Conservation (phyloP, 2,329 filamentous ascomycete genomes). For the Conoideocrella luteorostrata region DNA sequence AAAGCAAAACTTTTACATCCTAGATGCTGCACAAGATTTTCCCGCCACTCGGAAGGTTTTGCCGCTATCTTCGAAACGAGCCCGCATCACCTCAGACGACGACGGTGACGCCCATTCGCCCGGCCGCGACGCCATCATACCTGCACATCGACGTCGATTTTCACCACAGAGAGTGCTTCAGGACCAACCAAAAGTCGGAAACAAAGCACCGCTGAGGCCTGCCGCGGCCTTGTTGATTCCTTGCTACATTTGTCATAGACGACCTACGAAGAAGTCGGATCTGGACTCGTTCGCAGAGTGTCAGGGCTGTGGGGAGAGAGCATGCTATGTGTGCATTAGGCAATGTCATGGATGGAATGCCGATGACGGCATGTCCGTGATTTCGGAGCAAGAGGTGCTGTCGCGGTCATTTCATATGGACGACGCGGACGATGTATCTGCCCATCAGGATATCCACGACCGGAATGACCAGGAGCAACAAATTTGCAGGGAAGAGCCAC, state of each 20-base stretch:
- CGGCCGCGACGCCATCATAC: slow-evolving; percentile 11
- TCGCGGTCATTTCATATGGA: slow-evolving; percentile 45
- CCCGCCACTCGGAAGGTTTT: slow-evolving; percentile 21
- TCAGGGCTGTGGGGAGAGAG: slow-evolving; percentile 52
- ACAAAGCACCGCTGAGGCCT: slow-evolving; percentile 5
- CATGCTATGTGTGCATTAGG: slow-evolving; percentile 64
- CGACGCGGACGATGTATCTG: slow-evolving; percentile 33
- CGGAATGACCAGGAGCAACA: too few relatives aligned
- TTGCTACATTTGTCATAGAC: slow-evolving; percentile 63
- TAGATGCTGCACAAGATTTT: slow-evolving; percentile 19
- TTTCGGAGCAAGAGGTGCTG: slow-evolving; percentile 29
- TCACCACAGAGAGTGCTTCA: slow-evolving; percentile 19
- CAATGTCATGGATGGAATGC: slow-evolving; percentile 48
- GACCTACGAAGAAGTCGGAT: slow-evolving; percentile 58
- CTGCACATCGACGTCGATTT: slow-evolving; percentile 18
- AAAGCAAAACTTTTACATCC: slow-evolving; percentile 19
- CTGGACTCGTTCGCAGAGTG: slow-evolving; percentile 62
- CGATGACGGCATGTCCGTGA: slow-evolving; percentile 12
- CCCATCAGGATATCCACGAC: slow-evolving; percentile 7
- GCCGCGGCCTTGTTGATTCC: slow-evolving; percentile 35
- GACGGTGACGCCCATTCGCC: slow-evolving; percentile 18
- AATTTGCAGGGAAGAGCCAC: background rate
- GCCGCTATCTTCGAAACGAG: slow-evolving; percentile 24
- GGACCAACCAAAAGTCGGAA: slow-evolving; percentile 13
- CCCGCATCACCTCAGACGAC: slow-evolving; percentile 19